Evolutionary conservation across 495 filamentous ascomycete genomes (phyloP), one percentile per base, ranked within the genome.

Genomic region (Penicillium desertorum): DNA sequence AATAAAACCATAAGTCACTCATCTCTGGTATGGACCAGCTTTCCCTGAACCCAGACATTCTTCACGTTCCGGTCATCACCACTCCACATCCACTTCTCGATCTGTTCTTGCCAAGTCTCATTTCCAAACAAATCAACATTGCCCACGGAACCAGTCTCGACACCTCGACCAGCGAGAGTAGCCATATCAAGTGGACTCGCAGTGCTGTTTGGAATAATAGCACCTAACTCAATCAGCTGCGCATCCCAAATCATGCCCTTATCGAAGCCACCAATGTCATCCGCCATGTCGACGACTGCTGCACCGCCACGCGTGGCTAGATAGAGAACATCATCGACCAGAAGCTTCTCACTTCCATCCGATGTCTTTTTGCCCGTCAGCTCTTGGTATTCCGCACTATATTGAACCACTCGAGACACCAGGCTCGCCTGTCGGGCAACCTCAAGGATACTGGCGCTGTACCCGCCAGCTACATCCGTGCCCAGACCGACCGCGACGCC

Each of bases 11-110:
- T 11, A 29, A 3, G 9, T 30, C 29, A 30, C 29, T 30, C 29
- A 8, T 30, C 29, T 11, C 29, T 30, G 9, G 9, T 30, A 2
- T 93, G 90, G 42, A 96, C 92, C 70, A 90, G 70, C 64, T 84
- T 71, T 10, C 65, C 65, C 6, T 43, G 36, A 54, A 96, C 90
- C 90, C 89, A 96, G 1, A 96, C 92, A 60, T 72, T 82, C 65
- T 74, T 76, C 0, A 88, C 88, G 71, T 96, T 95, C 54, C 92
- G 71, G 71, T 96, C 92, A 77, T 96, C 91, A 1, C 92, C 92
- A 57, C 83, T 87, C 75, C 85, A 96, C 41, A 96, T 77, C 92
- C 92, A 96, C 79, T 96, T 96, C 34, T 88, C 85, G 16, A 96
- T 68, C 65, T 77, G 80, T 56, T 96, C 89, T 47, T 84, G 78